These are phyloP conservation scores for Ceratobasidium theobromae DNA, from an alignment of 1,284 basidiomycete genomes.

Conservation along the genomic window DNA sequence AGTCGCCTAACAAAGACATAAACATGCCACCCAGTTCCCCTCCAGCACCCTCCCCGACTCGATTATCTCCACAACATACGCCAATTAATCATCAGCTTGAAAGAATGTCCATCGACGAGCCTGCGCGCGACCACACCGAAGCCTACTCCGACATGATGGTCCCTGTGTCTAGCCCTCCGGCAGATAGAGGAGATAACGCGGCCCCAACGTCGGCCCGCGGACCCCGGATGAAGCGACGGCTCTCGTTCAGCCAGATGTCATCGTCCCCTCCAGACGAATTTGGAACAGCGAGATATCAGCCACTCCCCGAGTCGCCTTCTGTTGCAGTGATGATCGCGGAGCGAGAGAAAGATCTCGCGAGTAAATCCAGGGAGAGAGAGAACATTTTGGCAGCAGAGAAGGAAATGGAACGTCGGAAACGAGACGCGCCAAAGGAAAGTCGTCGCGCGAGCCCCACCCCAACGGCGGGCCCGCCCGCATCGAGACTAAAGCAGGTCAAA, in stretches of 20 bases:
- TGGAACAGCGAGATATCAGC: constrained; percentile 2
- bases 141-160: constrained; percentile 2
- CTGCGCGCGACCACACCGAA: not conserved
- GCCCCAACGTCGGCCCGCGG: constrained; percentile 3
- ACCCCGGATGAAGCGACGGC: constrained; percentile 2
- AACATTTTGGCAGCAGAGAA: not conserved
- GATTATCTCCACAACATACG: not conserved
- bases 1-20: not conserved
- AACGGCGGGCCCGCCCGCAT: not conserved
- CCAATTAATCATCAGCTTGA: not conserved
- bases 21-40: constrained; percentile 28
- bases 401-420: not conserved
- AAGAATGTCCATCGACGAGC: constrained; percentile 16
- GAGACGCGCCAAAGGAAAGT: not conserved
- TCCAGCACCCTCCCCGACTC: constrained; percentile 4
- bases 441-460: not conserved
- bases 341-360: constrained; percentile 7
- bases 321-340: constrained; percentile 13
- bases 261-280: constrained; percentile 21
- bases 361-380: not conserved
- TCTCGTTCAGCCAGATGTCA: constrained; percentile 2
- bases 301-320: constrained; percentile 18
- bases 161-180: constrained; percentile 20
- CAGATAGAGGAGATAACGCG: not conserved
- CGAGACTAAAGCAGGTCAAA: not conserved